Evolutionary conservation across 2,329 filamentous ascomycete species (phyloP).

Genomic region (Intubia oerlemansii): DNA sequence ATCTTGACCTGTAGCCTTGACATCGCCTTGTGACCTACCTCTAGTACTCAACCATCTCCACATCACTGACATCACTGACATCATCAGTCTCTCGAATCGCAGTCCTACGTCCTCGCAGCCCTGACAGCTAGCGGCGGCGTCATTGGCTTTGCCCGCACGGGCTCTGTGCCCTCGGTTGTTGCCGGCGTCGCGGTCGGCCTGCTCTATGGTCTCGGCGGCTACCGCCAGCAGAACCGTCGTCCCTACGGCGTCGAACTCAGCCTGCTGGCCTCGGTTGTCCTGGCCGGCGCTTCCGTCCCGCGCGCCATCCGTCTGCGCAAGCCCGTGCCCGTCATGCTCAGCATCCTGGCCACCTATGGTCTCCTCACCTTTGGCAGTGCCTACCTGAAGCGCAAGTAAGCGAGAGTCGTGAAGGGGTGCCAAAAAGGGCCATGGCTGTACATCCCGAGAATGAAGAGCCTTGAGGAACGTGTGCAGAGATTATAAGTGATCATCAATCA

Average conservation of each 20-base stretch:
- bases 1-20: too few species aligned
- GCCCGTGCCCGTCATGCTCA: slow-evolving; percentile 63
- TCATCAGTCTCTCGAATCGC: slow-evolving; percentile 17
- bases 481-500: too few species aligned
- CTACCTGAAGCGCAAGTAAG: slow-evolving; percentile 20
- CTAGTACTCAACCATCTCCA: not conserved
- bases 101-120: slow-evolving; percentile 58
- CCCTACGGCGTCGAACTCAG: slow-evolving; percentile 73
- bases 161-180: slow-evolving; percentile 68
- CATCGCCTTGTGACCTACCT: too few species aligned
- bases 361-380: slow-evolving; percentile 61
- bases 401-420: too few species aligned
- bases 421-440: too few species aligned
- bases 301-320: slow-evolving; percentile 68
- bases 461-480: too few species aligned
- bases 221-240: slow-evolving; percentile 54
- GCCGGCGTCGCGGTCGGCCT: slow-evolving; percentile 68
- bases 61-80: too few species aligned
- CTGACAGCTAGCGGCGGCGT: slow-evolving; percentile 76
- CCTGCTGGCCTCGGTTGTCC: slow-evolving; percentile 68
- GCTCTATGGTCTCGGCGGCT: slow-evolving; percentile 56
- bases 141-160: slow-evolving; percentile 65
- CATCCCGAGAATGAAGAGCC: too few species aligned
- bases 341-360: slow-evolving; percentile 58
- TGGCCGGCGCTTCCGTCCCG: slow-evolving; percentile 69